A percentile compares a stretch with the other conserved stretches of the same genome.
phyloP scores from a whole-genome alignment of 805 yeast species.

The Candida mattraensis region DNA sequence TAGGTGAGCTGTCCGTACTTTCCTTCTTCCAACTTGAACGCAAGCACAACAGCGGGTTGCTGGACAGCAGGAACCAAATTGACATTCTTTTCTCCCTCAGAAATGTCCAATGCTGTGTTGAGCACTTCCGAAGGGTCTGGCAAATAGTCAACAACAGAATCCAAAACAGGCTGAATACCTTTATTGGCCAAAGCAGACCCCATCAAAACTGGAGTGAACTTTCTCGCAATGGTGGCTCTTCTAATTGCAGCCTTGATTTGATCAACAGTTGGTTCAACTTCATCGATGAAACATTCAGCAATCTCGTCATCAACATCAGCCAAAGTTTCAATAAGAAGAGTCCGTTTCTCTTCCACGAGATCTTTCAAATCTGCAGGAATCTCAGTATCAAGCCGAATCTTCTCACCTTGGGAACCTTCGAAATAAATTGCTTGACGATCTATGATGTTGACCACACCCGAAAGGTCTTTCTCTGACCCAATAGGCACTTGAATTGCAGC shows the following conservation, averaged over 20 bases:
- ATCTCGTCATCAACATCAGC: constrained; percentile 99
- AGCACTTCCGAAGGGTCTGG: constrained; percentile 94
- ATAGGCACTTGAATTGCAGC: constrained; percentile 98
- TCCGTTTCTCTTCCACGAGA: constrained; percentile 87
- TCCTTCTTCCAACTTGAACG: constrained; percentile 99
- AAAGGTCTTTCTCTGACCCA: constrained; percentile 82
- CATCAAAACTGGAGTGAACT: constrained; percentile 98
- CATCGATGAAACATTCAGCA: constrained; percentile 90
- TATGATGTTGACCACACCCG: constrained; percentile 90
- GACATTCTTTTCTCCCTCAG: constrained; percentile 64
- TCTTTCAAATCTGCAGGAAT: constrained; percentile 81
- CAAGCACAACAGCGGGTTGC: constrained; percentile 90
- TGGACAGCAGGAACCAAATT: constrained; percentile 68
- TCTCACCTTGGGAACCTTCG: constrained; percentile 90
- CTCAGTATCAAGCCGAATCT: constrained; percentile 53
- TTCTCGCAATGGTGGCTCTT: constrained; percentile 91
- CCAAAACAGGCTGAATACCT: constrained; percentile 93
- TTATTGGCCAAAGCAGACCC: constrained; percentile 98
- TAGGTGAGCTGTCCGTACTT: constrained; percentile 97
- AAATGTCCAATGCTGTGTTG: constrained; percentile 83
- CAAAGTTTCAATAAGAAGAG: constrained; percentile 81
- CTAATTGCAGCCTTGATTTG: constrained; percentile 90
- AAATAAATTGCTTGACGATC: constrained; percentile 84
- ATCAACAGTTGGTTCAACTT: constrained; percentile 77
- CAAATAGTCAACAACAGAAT: constrained; percentile 91